Evolutionary conservation across 352 stramenopile species (phyloP).

Genomic region (Peronospora farinosa): DNA sequence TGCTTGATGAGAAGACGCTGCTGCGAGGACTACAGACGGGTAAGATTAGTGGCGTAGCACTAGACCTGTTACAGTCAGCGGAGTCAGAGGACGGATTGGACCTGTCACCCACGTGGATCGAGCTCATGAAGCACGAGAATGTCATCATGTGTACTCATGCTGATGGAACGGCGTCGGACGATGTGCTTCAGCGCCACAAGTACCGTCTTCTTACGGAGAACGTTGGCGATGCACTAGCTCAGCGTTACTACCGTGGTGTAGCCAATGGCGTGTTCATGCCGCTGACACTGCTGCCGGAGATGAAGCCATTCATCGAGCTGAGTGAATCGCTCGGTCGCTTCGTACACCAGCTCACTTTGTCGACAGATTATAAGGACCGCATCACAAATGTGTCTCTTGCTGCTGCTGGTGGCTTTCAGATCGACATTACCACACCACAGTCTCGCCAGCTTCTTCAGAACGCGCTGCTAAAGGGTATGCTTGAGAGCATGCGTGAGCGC

Average conservation of each 20-base stretch:
- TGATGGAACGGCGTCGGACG: conserved; percentile 79
- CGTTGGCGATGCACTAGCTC: conserved; percentile 58
- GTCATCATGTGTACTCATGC: conserved; percentile 86
- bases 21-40: conserved; percentile 58
- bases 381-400: conserved; percentile 64
- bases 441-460: conserved; percentile 67
- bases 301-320: conserved; percentile 74
- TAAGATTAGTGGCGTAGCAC: conserved; percentile 74
- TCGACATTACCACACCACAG: conserved; percentile 75
- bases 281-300: conserved; percentile 66
- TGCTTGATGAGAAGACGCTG: conserved; percentile 81
- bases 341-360: conserved; percentile 58
- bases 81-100: conserved; percentile 21
- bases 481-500: conserved; percentile 48
- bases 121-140: conserved; percentile 82
- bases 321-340: conserved; percentile 68
- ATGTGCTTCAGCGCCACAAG: conserved; percentile 60
- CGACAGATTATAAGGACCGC: conserved; percentile 50
- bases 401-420: conserved; percentile 51
- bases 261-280: conserved; percentile 83
- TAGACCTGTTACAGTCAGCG: conserved; percentile 62
- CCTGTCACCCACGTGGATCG: conserved; percentile 38
- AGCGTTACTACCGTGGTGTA: conserved; percentile 70
- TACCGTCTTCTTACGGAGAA: conserved; percentile 78
- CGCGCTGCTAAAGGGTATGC: conserved; percentile 65